Percentiles rank a stretch among this genome's conserved stretches.
These are phyloP conservation scores for Histomonas meleagridis DNA, from an alignment of 208 protist species.

Conservation along the genomic window DNA sequence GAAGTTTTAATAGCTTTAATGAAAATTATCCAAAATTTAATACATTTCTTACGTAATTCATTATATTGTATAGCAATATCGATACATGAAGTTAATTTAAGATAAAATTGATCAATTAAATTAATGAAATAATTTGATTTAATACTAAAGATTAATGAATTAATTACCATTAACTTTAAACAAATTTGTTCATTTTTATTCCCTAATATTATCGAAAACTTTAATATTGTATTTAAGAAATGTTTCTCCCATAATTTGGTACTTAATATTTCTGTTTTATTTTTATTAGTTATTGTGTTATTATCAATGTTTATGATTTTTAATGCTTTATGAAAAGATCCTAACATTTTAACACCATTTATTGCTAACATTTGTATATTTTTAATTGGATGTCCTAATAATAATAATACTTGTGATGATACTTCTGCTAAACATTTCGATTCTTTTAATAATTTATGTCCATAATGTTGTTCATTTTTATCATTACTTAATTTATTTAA, in stretches of 20 bases:
- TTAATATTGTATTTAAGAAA: not conserved
- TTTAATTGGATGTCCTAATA: not conserved
- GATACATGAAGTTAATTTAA: not conserved
- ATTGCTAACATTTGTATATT: not conserved
- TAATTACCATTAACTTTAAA: not conserved
- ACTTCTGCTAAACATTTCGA: not conserved
- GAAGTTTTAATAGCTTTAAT: not conserved
- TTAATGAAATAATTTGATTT: not conserved
- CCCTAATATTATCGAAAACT: not conserved
- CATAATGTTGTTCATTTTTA: too few species aligned
- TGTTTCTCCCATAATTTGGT: not conserved
- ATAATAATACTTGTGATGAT: not conserved
- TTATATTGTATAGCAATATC: not conserved
- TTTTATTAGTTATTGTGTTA: too few species aligned
- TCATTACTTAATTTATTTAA: not conserved
- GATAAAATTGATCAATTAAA: too few species aligned
- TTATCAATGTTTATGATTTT: too few species aligned
- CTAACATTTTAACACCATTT: not conserved
- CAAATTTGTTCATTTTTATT: not conserved
- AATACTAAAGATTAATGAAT: not conserved
- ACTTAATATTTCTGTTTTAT: not conserved
- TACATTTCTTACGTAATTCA: not conserved
- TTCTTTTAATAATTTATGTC: not conserved
- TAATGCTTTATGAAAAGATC: too few species aligned
- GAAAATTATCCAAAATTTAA: not conserved